Evolutionary conservation across 2,329 filamentous ascomycete species (phyloP).

Genomic region (Hansfordia pulvinata): DNA sequence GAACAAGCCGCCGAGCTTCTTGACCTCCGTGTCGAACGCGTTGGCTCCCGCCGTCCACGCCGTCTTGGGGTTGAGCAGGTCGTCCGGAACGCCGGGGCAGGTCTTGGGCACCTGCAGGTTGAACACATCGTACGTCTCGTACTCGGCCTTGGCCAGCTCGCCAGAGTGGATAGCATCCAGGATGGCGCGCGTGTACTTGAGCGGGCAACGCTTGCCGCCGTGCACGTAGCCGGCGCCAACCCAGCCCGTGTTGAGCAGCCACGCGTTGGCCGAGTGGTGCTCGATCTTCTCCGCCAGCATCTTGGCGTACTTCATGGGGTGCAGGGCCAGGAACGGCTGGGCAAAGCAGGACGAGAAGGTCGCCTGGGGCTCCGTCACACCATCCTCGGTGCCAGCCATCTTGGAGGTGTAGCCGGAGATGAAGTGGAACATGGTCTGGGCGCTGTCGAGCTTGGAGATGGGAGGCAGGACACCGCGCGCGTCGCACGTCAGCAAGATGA

Average conservation of each 20-base stretch:
- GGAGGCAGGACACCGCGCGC: conserved; percentile 93
- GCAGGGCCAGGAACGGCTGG: conserved; percentile 94
- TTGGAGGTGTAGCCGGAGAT: conserved; percentile 99
- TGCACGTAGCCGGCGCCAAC: conserved; percentile 70
- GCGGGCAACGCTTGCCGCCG: conserved; percentile 89
- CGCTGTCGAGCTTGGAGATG: conserved; percentile 88
- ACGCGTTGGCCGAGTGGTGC: conserved; percentile 87
- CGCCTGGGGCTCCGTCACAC: conserved; percentile 90
- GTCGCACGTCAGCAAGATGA: conserved; percentile 95
- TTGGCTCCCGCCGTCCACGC: conserved; percentile 76
- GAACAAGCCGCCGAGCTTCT: conserved; percentile 82
- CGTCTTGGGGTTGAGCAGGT: conserved; percentile 88
- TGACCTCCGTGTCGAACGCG: conserved; percentile 77
- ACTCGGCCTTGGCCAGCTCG: conserved; percentile 84
- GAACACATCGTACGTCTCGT: conserved; percentile 92
- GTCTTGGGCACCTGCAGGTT: conserved; percentile 91
- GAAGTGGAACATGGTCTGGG: conserved; percentile 99
- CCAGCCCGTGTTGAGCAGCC: conserved; percentile 75
- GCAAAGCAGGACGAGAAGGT: conserved; percentile 99
- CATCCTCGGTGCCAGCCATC: conserved; percentile 98
- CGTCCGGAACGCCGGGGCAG: conserved; percentile 77
- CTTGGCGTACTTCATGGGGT: conserved; percentile 97
- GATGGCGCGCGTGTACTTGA: conserved; percentile 98
- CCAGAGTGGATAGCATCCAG: conserved; percentile 96
- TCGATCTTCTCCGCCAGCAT: conserved; percentile 99